Conservation (phyloP, 75 land plant species). For the Selaginella tamariscina region DNA sequence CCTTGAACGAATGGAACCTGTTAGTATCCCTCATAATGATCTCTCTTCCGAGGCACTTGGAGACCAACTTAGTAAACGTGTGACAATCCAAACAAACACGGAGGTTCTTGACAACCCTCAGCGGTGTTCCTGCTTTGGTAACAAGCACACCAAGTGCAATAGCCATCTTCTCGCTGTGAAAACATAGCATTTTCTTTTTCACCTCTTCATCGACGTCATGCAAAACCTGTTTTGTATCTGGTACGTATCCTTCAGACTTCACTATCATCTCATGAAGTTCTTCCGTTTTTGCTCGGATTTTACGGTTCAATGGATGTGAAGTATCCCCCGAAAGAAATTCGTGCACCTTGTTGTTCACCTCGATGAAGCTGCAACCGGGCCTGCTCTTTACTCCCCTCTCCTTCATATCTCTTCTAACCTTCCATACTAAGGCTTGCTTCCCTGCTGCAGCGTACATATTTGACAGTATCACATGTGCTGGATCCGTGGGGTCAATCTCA, state of each 20-base stretch:
- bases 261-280: background rate
- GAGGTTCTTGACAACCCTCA: slow-evolving; percentile 39
- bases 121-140: slow-evolving; percentile 30
- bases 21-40: slow-evolving; percentile 38
- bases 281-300: background rate
- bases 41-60: slow-evolving; percentile 22
- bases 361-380: background rate
- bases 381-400: background rate
- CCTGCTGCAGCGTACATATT: slow-evolving; percentile 3
- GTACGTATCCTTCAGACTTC: background rate
- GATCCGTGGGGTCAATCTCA: background rate
- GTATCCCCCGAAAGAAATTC: background rate
- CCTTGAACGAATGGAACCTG: slow-evolving; percentile 33
- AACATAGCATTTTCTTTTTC: slow-evolving; percentile 29
- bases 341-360: slow-evolving; percentile 6
- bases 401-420: background rate
- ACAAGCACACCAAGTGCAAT: slow-evolving; percentile 36
- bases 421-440: background rate
- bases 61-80: slow-evolving; percentile 33
- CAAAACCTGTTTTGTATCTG: background rate
- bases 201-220: slow-evolving; percentile 32
- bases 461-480: background rate
- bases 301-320: background rate
- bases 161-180: slow-evolving; percentile 46
- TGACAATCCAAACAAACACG: slow-evolving; percentile 35